These are phyloP conservation scores for Mayamaea pseudoterrestris DNA, from an alignment of 108 stramenopile genomes.

Conservation along the genomic window DNA sequence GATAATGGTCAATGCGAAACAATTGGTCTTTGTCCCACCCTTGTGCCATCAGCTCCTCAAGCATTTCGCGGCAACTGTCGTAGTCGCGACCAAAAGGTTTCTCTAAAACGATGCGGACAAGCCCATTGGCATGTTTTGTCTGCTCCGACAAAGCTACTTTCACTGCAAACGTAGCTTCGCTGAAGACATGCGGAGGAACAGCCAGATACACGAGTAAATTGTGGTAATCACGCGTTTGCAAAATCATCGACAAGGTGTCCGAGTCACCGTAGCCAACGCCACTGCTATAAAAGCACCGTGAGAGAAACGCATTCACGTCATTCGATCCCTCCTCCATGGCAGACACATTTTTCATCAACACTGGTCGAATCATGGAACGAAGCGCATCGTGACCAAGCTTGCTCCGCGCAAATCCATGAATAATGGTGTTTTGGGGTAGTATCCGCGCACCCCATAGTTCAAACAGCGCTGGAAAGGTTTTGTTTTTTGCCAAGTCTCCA, in stretches of 20 bases:
- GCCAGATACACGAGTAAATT: slow-evolving; percentile 91
- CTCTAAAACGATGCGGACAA: slow-evolving; percentile 86
- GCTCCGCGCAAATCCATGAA: slow-evolving; percentile 90
- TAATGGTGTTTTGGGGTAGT: slow-evolving; percentile 41
- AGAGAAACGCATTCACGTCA: slow-evolving; percentile 58
- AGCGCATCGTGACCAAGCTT: slow-evolving; percentile 59
- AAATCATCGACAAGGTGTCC: slow-evolving; percentile 48
- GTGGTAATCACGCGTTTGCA: slow-evolving; percentile 5
- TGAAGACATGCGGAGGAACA: slow-evolving; percentile 94
- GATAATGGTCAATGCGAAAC: slow-evolving; percentile 91
- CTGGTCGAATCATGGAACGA: slow-evolving; percentile 61
- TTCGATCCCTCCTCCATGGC: slow-evolving; percentile 11
- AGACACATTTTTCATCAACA: too few relatives aligned
- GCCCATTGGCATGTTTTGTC: slow-evolving; percentile 35
- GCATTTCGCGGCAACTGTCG: slow-evolving; percentile 53
- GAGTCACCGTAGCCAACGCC: slow-evolving; percentile 79
- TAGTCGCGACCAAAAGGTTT: slow-evolving; percentile 97
- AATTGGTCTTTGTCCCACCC: slow-evolving; percentile 55
- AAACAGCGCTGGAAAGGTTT: slow-evolving; percentile 90
- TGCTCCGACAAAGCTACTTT: slow-evolving; percentile 16
- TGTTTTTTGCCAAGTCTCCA: slow-evolving; percentile 97
- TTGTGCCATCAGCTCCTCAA: slow-evolving; percentile 14
- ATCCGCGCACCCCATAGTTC: slow-evolving; percentile 71
- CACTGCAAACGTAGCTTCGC: slow-evolving; percentile 65
- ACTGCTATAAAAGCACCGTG: slow-evolving; percentile 61